phyloP scores from a whole-genome alignment of 2,329 filamentous ascomycete genomes.

The Hymenoscyphus linearis region DNA sequence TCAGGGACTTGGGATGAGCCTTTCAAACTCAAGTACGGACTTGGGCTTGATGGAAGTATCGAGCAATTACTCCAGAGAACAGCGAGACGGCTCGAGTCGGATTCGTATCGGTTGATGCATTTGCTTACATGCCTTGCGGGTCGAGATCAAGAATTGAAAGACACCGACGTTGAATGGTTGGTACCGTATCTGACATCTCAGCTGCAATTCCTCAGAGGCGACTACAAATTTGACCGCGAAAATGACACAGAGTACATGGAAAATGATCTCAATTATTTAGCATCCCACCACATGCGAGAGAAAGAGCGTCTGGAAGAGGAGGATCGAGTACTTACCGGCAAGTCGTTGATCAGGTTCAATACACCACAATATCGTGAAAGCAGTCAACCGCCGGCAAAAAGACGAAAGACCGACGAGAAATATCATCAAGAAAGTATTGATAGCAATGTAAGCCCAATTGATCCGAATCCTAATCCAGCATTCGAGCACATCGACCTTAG shows the following conservation, averaged over 20 bases:
- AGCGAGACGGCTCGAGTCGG: not conserved
- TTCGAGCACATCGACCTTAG: not conserved
- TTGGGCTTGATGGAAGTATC: not conserved
- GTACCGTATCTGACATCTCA: conserved; percentile 6
- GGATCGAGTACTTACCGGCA: not conserved
- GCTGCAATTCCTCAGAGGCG: conserved; percentile 1
- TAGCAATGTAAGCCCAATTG: not conserved
- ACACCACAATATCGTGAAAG: not conserved
- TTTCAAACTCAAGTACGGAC: not conserved
- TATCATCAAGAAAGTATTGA: not conserved
- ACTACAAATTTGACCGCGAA: not conserved
- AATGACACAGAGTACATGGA: not conserved
- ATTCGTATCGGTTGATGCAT: conserved; percentile 3
- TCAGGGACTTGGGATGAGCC: not conserved
- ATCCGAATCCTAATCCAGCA: not conserved
- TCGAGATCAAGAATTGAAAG: not conserved
- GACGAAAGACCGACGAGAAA: not conserved
- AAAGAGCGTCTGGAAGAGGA: not conserved
- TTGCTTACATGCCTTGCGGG: conserved; percentile 2
- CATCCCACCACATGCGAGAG: not conserved
- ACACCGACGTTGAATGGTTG: conserved; percentile 4
- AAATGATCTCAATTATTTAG: conserved; percentile 4
- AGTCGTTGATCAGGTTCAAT: conserved; percentile 1
- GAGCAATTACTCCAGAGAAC: conserved; percentile 3
- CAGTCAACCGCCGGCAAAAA: not conserved